Evolutionary conservation across 345 rosid species (phyloP).

Genomic region (Bruguiera sexangula): DNA sequence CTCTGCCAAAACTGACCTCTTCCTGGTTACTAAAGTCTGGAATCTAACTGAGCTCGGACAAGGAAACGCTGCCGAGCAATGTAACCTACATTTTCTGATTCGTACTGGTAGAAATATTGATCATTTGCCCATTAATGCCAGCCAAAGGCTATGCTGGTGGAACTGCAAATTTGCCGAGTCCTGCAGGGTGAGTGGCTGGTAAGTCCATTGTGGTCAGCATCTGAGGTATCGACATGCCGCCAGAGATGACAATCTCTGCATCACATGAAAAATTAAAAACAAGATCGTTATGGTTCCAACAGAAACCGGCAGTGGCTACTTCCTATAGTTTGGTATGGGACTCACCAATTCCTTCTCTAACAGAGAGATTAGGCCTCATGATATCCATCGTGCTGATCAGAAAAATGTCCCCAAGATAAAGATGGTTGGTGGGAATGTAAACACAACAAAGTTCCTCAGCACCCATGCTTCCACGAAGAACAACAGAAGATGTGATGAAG

Average conservation of each 20-base stretch:
- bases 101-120: too few species aligned
- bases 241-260: constrained; percentile 67
- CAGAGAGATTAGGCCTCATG: constrained; percentile 61
- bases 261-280: neutral
- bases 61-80: too few species aligned
- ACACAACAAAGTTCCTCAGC: constrained; percentile 66
- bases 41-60: too few species aligned
- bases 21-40: too few species aligned
- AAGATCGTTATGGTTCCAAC: neutral
- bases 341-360: constrained; percentile 63
- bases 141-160: constrained; percentile 22
- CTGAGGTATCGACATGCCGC: constrained; percentile 68
- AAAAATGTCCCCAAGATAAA: constrained; percentile 61
- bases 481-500: constrained; percentile 58
- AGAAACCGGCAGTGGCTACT: neutral
- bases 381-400: constrained; percentile 59
- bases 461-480: constrained; percentile 49
- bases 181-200: constrained; percentile 31
- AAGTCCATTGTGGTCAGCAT: constrained; percentile 42
- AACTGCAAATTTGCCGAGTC: constrained; percentile 34
- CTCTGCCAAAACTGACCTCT: too few species aligned
- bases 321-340: neutral
- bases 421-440: constrained; percentile 66
- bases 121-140: neutral
- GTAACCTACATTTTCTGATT: neutral